phyloP scores from a whole-genome alignment of 2,329 filamentous ascomycete species.

The Xylariaceae sp. region DNA sequence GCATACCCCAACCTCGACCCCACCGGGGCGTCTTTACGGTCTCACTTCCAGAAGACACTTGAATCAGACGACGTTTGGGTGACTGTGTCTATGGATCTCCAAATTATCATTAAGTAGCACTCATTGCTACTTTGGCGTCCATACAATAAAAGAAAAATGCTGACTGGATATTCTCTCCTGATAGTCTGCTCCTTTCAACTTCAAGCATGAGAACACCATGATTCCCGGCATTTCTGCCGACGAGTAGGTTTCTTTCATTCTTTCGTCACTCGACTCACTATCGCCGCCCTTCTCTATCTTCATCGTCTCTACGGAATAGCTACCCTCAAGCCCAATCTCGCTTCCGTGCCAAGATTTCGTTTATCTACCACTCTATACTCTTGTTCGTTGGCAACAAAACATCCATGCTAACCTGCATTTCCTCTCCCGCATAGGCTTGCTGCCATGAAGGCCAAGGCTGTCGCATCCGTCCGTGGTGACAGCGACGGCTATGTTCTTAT shows the following conservation, averaged over 20 bases:
- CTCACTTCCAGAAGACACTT: neutral
- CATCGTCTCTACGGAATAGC: neutral
- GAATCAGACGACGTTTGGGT: neutral
- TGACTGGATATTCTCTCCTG: constrained; percentile 5
- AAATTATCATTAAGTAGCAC: neutral
- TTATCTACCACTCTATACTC: neutral
- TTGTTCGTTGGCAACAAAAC: neutral
- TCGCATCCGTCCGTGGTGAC: constrained; percentile 39
- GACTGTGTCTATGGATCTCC: neutral
- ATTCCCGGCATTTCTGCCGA: constrained; percentile 54
- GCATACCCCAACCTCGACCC: neutral
- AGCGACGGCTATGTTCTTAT: constrained; percentile 37
- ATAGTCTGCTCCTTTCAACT: constrained; percentile 55
- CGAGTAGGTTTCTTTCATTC: constrained; percentile 48
- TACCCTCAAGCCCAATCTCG: neutral
- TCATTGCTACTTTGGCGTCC: neutral
- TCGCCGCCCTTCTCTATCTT: neutral
- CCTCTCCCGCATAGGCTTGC: constrained; percentile 35
- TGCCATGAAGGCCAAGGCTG: constrained; percentile 48
- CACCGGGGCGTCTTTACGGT: neutral
- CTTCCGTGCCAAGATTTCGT: neutral
- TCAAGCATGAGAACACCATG: constrained; percentile 48
- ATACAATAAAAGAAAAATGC: neutral
- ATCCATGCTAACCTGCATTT: constrained; percentile 3
- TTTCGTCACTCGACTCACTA: neutral